Conservation (phyloP, 2,329 filamentous ascomycete genomes). For the Pyrenochaeta sp. region DNA sequence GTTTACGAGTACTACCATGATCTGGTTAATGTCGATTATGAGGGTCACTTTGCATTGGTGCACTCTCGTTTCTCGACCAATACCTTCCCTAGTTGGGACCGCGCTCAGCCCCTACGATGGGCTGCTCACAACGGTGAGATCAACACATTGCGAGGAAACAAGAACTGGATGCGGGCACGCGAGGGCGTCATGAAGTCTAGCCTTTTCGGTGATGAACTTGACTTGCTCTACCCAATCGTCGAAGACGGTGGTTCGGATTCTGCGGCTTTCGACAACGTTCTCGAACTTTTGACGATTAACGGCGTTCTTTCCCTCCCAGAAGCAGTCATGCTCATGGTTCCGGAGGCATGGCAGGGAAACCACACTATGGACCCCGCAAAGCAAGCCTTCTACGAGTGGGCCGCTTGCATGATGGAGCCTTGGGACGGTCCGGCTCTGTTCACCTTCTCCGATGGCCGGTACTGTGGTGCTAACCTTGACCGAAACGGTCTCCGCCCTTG, state of each 20-base stretch:
- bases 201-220: conserved; percentile 90
- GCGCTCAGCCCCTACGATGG: conserved; percentile 95
- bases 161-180: conserved; percentile 99
- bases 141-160: conserved; percentile 95
- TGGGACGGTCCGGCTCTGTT: conserved; percentile 98
- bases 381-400: conserved; percentile 98
- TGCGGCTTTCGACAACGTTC: conserved; percentile 94
- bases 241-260: conserved; percentile 97
- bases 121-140: conserved; percentile 99
- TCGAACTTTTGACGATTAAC: conserved; percentile 93
- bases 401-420: conserved; percentile 97
- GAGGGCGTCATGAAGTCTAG: conserved; percentile 95
- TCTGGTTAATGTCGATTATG: conserved; percentile 94
- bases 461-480: conserved; percentile 96
- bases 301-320: conserved; percentile 94
- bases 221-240: conserved; percentile 90
- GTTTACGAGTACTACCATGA: conserved; percentile 99
- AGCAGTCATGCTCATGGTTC: conserved; percentile 98
- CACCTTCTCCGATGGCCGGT: conserved; percentile 95
- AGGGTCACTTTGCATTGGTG: conserved; percentile 95
- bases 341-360: conserved; percentile 97
- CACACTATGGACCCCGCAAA: conserved; percentile 91
- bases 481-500: conserved; percentile 94
- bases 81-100: conserved; percentile 98
- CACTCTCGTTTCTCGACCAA: conserved; percentile 98